A percentile compares a stretch with the other conserved stretches of the same genome.
phyloP scores from a whole-genome alignment of 768 basidiomycete species.

The Termitomyces sp. region DNA sequence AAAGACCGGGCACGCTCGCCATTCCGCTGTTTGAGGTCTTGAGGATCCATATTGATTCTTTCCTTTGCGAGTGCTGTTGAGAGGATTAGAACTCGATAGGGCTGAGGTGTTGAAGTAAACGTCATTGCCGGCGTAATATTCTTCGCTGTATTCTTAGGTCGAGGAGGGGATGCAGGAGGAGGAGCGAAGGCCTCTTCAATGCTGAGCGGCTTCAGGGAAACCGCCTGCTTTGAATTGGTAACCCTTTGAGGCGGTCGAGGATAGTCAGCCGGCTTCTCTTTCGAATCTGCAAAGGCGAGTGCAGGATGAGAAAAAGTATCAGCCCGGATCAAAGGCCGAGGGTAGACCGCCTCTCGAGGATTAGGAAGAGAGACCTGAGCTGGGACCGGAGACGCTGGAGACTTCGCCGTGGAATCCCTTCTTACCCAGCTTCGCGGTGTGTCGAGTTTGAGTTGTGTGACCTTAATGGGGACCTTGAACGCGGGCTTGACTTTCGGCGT shows the following conservation, averaged over 20 bases:
- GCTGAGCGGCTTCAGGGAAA: neutral
- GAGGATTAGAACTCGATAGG: neutral
- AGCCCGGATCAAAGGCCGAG: neutral
- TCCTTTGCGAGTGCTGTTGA: neutral
- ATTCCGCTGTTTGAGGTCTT: neutral
- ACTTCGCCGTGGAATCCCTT: neutral
- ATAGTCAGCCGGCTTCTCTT: neutral
- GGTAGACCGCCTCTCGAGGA: neutral
- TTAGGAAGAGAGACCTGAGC: neutral
- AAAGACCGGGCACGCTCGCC: neutral
- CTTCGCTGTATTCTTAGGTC: neutral
- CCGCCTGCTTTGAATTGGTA: too few species aligned
- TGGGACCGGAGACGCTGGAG: neutral
- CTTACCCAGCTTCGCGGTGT: neutral
- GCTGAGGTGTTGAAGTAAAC: neutral
- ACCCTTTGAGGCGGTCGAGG: neutral
- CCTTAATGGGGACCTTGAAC: neutral
- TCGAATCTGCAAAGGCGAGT: neutral
- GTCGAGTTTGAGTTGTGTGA: neutral
- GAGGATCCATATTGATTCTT: neutral
- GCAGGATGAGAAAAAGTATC: neutral
- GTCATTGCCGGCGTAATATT: neutral
- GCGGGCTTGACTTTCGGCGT: neutral
- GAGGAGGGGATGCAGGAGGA: neutral
- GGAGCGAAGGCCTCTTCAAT: neutral